Percentiles rank a stretch among this genome's conserved stretches.
These are phyloP conservation scores for Beauveria pseudobassiana DNA, from an alignment of 2,329 filamentous ascomycete genomes.

Conservation along the genomic window DNA sequence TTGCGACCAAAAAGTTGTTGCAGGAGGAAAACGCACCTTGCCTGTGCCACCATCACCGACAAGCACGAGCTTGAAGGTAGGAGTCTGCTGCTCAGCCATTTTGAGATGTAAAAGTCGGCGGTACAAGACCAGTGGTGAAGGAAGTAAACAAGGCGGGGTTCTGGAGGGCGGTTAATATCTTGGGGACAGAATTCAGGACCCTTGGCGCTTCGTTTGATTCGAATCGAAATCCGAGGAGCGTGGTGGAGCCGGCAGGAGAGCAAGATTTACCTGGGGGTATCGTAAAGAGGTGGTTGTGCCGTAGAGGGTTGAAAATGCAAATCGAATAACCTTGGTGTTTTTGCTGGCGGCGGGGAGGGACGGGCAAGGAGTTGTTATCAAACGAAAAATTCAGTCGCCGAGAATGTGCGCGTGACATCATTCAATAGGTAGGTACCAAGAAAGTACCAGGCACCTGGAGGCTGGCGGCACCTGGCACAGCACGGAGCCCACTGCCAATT, in stretches of 20 bases:
- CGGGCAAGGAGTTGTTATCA: conserved; percentile 26
- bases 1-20: conserved; percentile 11
- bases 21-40: conserved; percentile 62
- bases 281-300: conserved; percentile 20
- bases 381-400: conserved; percentile 37
- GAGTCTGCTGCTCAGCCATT: conserved; percentile 57
- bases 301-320: conserved; percentile 28
- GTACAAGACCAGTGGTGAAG: conserved; percentile 21
- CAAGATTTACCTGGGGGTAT: conserved; percentile 10
- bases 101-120: conserved; percentile 24
- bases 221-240: conserved; percentile 7
- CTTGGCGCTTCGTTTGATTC: not conserved
- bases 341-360: conserved; percentile 35
- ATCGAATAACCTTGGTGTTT: conserved; percentile 32
- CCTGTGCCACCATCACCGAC: conserved; percentile 98
- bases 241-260: conserved; percentile 14
- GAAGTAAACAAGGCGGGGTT: conserved; percentile 42
- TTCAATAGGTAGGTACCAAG: not conserved
- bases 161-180: conserved; percentile 28
- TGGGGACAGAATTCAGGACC: not conserved
- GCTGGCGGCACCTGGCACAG: not conserved
- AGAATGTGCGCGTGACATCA: conserved; percentile 30
- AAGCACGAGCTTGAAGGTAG: conserved; percentile 99
- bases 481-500: not conserved
- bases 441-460: not conserved